These are phyloP conservation scores for Melaleuca alternifolia DNA, from an alignment of 345 rosid genomes.

Conservation along the genomic window DNA sequence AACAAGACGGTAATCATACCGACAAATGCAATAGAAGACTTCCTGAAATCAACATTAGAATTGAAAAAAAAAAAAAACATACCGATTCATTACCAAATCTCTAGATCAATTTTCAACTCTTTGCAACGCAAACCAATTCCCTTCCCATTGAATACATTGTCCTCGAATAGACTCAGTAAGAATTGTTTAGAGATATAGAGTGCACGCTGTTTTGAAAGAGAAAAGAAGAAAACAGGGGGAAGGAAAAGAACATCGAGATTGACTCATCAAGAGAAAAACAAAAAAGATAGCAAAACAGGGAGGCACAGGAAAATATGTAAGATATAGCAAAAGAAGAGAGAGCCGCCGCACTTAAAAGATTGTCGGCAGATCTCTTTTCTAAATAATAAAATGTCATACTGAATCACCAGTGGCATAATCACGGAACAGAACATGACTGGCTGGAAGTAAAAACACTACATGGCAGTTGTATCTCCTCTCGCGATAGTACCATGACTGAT, in stretches of 20 bases:
- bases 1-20: background rate
- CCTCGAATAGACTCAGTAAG: slow-evolving; percentile 49
- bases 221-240: background rate
- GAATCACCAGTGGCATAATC: slow-evolving; percentile 73
- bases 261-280: background rate
- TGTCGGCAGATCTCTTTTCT: background rate
- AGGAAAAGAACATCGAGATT: background rate
- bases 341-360: background rate
- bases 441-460: slow-evolving; percentile 20
- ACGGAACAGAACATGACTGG: slow-evolving; percentile 62
- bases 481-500: background rate
- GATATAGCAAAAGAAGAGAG: background rate
- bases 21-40: background rate
- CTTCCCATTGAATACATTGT: slow-evolving; percentile 63
- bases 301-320: background rate
- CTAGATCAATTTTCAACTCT: slow-evolving; percentile 84
- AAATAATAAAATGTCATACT: background rate
- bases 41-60: background rate
- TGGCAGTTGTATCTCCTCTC: background rate
- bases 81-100: slow-evolving; percentile 77
- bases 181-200: slow-evolving; percentile 75
- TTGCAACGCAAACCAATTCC: slow-evolving; percentile 68
- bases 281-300: slow-evolving; percentile 1
- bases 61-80: background rate
- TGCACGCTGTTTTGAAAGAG: slow-evolving; percentile 49